Conservation (phyloP, 1,284 basidiomycete genomes). For the Erythrobasidium hasegawianum region DNA sequence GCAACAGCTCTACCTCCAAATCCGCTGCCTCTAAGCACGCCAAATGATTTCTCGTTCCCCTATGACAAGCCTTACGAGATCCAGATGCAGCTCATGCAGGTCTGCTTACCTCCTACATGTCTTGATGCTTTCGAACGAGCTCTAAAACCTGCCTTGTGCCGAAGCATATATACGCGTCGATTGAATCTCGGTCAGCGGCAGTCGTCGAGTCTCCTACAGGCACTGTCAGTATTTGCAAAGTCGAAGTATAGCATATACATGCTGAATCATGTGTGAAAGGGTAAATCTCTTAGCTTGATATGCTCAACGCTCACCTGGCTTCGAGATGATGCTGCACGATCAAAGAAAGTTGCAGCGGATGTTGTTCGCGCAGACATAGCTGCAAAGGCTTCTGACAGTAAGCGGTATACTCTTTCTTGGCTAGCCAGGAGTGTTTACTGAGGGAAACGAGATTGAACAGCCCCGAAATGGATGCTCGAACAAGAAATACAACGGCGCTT, state of each 20-base stretch:
- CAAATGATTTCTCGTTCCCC: conserved; percentile 26
- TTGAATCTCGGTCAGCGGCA: conserved; percentile 45
- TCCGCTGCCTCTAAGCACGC: conserved; percentile 11
- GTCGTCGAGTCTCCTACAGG: conserved; percentile 58
- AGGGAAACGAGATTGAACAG: conserved; percentile 1
- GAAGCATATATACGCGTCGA: conserved; percentile 33
- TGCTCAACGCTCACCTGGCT: conserved; percentile 51
- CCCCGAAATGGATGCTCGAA: conserved; percentile 51
- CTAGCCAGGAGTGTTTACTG: background rate
- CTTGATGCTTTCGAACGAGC: background rate
- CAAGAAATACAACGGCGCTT: conserved; percentile 48
- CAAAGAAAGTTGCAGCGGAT: conserved; percentile 33
- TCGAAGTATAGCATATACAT: background rate
- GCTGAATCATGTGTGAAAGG: conserved; percentile 37
- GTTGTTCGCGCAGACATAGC: conserved; percentile 34
- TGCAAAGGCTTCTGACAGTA: conserved; percentile 21
- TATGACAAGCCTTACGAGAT: conserved; percentile 34
- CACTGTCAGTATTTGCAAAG: conserved; percentile 48
- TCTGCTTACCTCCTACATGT: background rate
- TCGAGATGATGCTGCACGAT: conserved; percentile 42
- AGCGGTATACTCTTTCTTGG: background rate
- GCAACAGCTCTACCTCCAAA: too few relatives aligned
- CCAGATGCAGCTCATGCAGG: conserved; percentile 32
- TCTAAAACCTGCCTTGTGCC: too few relatives aligned
- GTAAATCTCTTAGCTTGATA: conserved; percentile 52